Base-by-base conservation (phyloP, 352 stramenopile genomes). In the Phytophthora citrophthora region DNA sequence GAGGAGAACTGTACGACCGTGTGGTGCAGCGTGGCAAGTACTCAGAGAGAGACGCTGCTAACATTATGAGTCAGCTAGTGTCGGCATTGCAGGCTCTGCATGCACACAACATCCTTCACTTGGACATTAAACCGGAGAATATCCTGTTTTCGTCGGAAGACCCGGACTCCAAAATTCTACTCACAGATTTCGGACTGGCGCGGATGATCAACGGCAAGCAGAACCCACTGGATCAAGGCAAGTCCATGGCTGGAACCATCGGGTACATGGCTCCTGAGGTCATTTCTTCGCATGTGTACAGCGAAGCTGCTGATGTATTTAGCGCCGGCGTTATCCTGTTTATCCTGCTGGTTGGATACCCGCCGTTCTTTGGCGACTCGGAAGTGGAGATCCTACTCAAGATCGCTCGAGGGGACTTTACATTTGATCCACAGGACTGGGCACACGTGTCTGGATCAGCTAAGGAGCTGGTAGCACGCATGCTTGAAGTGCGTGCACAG, bases 71-170 rank as follows among this genome's bases (percentile, higher is more conserved):
- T 6, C 84, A 91, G 54, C 79, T 93, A 11, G 64, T 89, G 56
- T 83, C 74, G 7, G 84, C 84, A 2, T 58, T 93, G 31, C 70
- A 89, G 40, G 77, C 81, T 11, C 64, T 93, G 41, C 84, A 93
- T 54, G 59, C 70, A 15, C 81, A 90, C 74, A 91, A 91, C 66
- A 93, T 93, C 26, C 57, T 93, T 24, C 84, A 93, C 38, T 54
- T 93, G 24, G 84, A 93, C 61, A 79, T 93, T 62, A 93, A 93
- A 52, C 84, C 84, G 1, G 84, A 93, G 61, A 93, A 93, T 56
- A 91, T 93, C n/a, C 31, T 93, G 49, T 74, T 93, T 23, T 74
- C 79, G 8, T 81, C 70, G 4, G 72, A 77, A 50, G 72, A 81
- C 15, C 38, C 55, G 8, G 55, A 73, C 16, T 68, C 79, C 54